These are phyloP conservation scores for Scedosporium boydii DNA, from an alignment of 2,329 filamentous ascomycete species.

Conservation along the genomic window DNA sequence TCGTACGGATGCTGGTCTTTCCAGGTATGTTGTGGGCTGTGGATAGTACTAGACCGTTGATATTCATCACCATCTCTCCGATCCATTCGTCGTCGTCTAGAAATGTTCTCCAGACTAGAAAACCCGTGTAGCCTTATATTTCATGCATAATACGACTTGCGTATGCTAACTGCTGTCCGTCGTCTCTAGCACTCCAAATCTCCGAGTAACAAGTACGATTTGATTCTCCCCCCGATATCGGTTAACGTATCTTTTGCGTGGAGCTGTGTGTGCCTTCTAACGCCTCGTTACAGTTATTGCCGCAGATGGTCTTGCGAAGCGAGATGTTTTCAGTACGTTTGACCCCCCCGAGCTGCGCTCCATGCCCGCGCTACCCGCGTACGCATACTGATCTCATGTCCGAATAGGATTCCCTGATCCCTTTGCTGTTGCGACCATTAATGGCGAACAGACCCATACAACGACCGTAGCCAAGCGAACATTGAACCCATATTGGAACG, in stretches of 20 bases:
- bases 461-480: conserved; percentile 96
- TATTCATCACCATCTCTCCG: background rate
- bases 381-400: conserved; percentile 17
- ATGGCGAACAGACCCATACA: conserved; percentile 97
- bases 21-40: conserved; percentile 19
- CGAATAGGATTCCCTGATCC: conserved; percentile 84
- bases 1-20: conserved; percentile 26
- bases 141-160: background rate
- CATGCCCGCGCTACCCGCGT: background rate
- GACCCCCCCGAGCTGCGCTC: background rate
- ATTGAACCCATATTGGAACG: conserved; percentile 99
- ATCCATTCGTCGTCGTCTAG: too few species aligned
- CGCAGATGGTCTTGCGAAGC: conserved; percentile 95
- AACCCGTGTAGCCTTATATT: too few species aligned
- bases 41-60: background rate
- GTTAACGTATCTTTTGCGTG: conserved; percentile 18
- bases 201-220: conserved; percentile 80
- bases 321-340: conserved; percentile 93
- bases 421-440: conserved; percentile 93
- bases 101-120: background rate
- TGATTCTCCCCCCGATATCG: conserved; percentile 13
- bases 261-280: background rate
- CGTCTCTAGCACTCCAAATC: conserved; percentile 61
- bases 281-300: conserved; percentile 69
- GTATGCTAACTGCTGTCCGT: conserved; percentile 18